Percentiles rank a stretch among this genome's conserved stretches.
Conservation (phyloP, 257 asterid species). For the Przewalskia tangutica region DNA sequence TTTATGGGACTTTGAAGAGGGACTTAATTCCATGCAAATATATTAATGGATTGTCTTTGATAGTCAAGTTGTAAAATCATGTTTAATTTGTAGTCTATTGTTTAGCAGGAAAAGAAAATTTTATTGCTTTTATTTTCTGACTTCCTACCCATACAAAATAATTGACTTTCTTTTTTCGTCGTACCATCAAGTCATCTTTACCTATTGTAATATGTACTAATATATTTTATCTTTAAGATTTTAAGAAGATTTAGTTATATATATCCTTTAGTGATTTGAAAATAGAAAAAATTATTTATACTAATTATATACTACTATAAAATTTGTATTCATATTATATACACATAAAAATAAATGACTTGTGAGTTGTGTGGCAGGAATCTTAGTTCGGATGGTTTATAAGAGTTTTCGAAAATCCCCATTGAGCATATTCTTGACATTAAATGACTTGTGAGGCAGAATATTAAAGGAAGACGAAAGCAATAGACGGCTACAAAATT, state of each 20-base stretch:
- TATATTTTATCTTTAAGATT: no score
- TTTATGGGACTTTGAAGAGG: conserved; percentile 31
- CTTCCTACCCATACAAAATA: background rate
- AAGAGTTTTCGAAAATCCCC: background rate
- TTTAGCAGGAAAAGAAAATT: background rate
- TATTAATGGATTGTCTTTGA: conserved; percentile 9
- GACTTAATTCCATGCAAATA: background rate
- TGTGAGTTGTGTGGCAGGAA: background rate
- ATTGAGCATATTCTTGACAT: background rate
- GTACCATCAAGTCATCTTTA: no score
- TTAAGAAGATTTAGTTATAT: background rate
- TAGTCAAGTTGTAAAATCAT: conserved; percentile 21
- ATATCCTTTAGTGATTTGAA: no score
- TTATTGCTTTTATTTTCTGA: background rate
- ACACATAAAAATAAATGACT: no score
- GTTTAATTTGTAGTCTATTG: conserved; percentile 15
- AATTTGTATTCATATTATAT: no score
- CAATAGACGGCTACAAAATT: background rate
- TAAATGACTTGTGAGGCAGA: background rate
- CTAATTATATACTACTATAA: no score
- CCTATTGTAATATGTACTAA: no score
- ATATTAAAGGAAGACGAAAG: conserved; percentile 1
- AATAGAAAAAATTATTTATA: no score
- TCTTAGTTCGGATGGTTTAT: conserved; percentile 3
- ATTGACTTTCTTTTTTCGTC: background rate